Percentiles rank a stretch among this genome's conserved stretches.
These are phyloP conservation scores for Plasmodium vinckei DNA, from an alignment of 169 alveolate genomes.

Conservation along the genomic window DNA sequence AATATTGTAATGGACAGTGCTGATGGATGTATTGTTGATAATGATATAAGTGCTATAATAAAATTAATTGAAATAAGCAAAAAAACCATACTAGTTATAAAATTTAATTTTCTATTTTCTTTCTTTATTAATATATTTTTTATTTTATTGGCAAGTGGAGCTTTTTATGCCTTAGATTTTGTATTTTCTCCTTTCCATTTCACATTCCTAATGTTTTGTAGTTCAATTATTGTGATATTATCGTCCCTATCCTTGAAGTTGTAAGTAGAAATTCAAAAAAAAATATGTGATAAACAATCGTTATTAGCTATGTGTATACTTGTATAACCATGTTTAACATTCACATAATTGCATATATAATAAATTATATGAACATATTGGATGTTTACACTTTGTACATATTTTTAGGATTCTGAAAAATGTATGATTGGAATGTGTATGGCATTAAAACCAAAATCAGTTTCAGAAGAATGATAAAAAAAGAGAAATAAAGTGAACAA, in stretches of 20 bases:
- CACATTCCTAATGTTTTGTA: slow-evolving; percentile 72
- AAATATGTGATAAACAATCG: no score
- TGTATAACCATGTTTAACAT: slow-evolving; percentile 1
- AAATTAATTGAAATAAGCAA: slow-evolving; percentile 65
- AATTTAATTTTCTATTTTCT: slow-evolving; percentile 67
- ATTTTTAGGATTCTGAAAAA: slow-evolving; percentile 38
- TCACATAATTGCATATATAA: background rate
- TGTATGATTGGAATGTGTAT: slow-evolving; percentile 2
- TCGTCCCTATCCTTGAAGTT: slow-evolving; percentile 61
- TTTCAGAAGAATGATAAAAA: background rate
- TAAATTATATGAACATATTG: background rate
- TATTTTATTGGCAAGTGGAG: slow-evolving; percentile 74
- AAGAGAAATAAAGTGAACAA: background rate
- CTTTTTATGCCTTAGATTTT: slow-evolving; percentile 59
- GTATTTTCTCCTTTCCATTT: slow-evolving; percentile 66
- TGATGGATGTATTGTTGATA: slow-evolving; percentile 72
- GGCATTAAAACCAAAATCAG: background rate
- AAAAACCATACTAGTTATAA: slow-evolving; percentile 64
- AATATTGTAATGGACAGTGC: slow-evolving; percentile 75
- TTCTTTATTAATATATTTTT: slow-evolving; percentile 65
- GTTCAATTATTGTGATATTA: slow-evolving; percentile 56
- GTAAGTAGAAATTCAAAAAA: slow-evolving; percentile 11
- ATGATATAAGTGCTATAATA: slow-evolving; percentile 54
- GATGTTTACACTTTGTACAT: background rate
- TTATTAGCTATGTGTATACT: background rate